A percentile compares a stretch with the other conserved stretches of the same genome.
These are phyloP conservation scores for Dryas octopetala DNA, from an alignment of 306 rosid genomes.

Conservation along the genomic window DNA sequence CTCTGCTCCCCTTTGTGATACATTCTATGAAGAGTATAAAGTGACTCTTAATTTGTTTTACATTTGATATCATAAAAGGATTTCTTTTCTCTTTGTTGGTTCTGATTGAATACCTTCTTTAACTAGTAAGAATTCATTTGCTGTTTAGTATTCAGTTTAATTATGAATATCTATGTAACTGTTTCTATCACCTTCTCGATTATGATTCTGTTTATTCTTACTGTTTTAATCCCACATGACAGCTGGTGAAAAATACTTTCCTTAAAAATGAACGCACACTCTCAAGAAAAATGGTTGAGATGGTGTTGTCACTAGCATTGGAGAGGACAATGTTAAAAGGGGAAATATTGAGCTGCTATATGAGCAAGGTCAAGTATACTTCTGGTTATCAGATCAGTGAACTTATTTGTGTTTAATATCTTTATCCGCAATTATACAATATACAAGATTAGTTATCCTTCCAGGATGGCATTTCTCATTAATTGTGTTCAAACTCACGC, in stretches of 20 bases:
- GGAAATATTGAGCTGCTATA: conserved; percentile 37
- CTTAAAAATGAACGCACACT: conserved; percentile 30
- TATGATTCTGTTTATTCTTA: conserved; percentile 6
- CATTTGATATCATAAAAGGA: neutral
- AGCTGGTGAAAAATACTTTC: conserved; percentile 38
- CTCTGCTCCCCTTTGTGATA: neutral
- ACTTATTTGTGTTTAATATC: neutral
- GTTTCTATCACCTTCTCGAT: neutral
- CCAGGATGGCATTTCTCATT: neutral
- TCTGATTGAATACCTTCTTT: neutral
- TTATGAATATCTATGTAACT: neutral
- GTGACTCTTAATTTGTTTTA: neutral
- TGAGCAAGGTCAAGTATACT: conserved; percentile 33
- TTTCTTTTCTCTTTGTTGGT: conserved; percentile 2
- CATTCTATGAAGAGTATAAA: neutral
- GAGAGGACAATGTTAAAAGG: conserved; percentile 31
- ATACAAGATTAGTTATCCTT: neutral
- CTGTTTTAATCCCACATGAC: conserved; percentile 13
- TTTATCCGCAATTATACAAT: neutral
- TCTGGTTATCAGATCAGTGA: neutral
- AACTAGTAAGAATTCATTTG: neutral
- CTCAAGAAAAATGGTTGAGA: conserved; percentile 32
- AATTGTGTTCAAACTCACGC: neutral
- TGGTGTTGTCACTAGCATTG: conserved; percentile 33
- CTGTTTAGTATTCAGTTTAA: neutral